Conservation (phyloP, 176 grass and related monocot species). For the Luzula sylvatica region DNA sequence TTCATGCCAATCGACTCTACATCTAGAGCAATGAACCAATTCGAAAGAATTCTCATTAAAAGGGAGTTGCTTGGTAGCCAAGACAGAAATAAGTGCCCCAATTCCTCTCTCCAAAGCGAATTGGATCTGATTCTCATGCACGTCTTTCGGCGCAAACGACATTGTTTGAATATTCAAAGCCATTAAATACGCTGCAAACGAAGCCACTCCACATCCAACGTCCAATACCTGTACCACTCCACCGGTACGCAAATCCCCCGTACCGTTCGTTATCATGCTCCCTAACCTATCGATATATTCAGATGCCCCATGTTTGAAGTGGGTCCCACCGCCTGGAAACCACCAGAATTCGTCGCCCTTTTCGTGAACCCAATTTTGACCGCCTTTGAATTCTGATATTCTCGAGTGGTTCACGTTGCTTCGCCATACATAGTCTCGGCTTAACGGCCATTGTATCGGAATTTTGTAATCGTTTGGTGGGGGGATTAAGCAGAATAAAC, state of each 20-base stretch:
- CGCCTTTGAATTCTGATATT: slow-evolving; percentile 86
- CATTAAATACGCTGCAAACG: slow-evolving; percentile 89
- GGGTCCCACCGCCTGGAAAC: slow-evolving; percentile 95
- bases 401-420: slow-evolving; percentile 95
- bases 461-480: slow-evolving; percentile 84
- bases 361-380: slow-evolving; percentile 94
- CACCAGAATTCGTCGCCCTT: slow-evolving; percentile 78
- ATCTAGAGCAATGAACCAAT: slow-evolving; percentile 95
- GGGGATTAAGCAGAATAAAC: slow-evolving; percentile 72
- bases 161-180: slow-evolving; percentile 76
- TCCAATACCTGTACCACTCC: slow-evolving; percentile 93
- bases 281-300: slow-evolving; percentile 97
- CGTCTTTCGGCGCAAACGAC: slow-evolving; percentile 96
- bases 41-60: slow-evolving; percentile 81
- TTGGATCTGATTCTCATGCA: slow-evolving; percentile 98
- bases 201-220: slow-evolving; percentile 87
- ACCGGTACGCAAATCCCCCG: slow-evolving; percentile 57
- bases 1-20: slow-evolving; percentile 95
- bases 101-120: slow-evolving; percentile 95
- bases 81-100: slow-evolving; percentile 75
- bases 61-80: slow-evolving; percentile 85
- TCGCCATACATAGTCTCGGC: slow-evolving; percentile 76
- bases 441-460: slow-evolving; percentile 79
- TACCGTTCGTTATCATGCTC: slow-evolving; percentile 83
- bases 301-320: slow-evolving; percentile 86